phyloP scores from a whole-genome alignment of 2,329 filamentous ascomycete species.

The Exophiala mesophila region DNA sequence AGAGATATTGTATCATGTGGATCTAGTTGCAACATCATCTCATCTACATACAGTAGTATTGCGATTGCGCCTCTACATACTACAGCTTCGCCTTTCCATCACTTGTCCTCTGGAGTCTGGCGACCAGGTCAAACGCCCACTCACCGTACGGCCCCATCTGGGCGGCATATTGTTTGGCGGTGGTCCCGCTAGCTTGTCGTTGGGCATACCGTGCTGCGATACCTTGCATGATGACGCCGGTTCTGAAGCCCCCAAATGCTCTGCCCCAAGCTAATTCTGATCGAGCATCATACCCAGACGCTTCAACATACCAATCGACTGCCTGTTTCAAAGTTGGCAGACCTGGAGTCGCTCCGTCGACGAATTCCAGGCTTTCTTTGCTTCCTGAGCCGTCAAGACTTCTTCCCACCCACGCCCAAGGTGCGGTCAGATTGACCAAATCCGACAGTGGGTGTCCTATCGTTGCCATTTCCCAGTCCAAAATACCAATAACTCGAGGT shows the following conservation, averaged over 20 bases:
- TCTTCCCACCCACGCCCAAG: constrained; percentile 35
- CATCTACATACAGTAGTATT: no score
- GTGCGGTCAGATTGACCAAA: constrained; percentile 66
- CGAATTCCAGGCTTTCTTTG: constrained; percentile 44
- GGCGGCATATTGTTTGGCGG: constrained; percentile 67
- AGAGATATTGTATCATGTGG: no score
- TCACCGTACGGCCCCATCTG: constrained; percentile 69
- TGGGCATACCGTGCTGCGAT: constrained; percentile 83
- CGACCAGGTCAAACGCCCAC: constrained; percentile 70
- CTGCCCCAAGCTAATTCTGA: constrained; percentile 59
- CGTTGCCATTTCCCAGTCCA: constrained; percentile 99
- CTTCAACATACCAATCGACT: constrained; percentile 61
- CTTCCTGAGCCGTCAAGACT: constrained; percentile 30
- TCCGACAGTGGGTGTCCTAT: constrained; percentile 94
- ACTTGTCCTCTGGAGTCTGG: constrained; percentile 38
- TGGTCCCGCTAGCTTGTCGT: constrained; percentile 82
- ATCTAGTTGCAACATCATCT: no score
- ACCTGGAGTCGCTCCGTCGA: constrained; percentile 60
- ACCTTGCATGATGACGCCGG: constrained; percentile 69
- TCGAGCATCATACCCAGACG: constrained; percentile 66
- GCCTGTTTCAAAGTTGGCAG: constrained; percentile 57
- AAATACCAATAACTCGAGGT: constrained; percentile 80
- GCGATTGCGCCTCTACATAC: no score
- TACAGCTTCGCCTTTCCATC: constrained; percentile 41
- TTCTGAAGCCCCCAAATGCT: constrained; percentile 58